Base-by-base conservation (phyloP, 345 rosid genomes). In the Syzygium jambos region DNA sequence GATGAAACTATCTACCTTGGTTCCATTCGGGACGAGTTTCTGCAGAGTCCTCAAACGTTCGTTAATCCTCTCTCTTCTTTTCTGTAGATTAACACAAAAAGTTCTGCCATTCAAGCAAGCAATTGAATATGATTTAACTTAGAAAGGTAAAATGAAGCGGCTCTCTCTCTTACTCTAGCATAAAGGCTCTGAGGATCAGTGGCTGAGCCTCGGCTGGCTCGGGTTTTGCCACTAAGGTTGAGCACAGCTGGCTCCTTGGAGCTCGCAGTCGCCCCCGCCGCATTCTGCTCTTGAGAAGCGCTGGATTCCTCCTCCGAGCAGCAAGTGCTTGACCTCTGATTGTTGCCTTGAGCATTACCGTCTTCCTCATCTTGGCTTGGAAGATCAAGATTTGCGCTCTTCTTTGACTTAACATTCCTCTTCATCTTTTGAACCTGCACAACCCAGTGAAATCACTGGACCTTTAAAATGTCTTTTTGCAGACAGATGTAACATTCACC, bases 151-250 rank as follows among this genome's bases (percentile, higher is more conserved):
- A 68, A 9, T 68, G 80, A 68, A 11, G 80, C 11, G 46, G 49
- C 80, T 73, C 52, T 16, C 22, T 5, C 46, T 30, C 41, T 87
- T 92, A 95, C 98, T 93, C 98, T 94, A 52, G 98, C 98, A 65
- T 95, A 96, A 46, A 96, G 94, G 92, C 97, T 94, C 89, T 96
- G 98, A 51, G 98, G 98, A 91, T 96, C 98, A 1, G 98, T 94
- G 49, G 98, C 98, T 2, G 95, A 93, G 19, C 98, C 98, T 51
- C 95, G 93, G 78, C 95, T 91, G 46, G 99, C 99, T 86, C 97
- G 93, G 46, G 95, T 89, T 89, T 94, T 94, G 73, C 97, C 94
- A 53, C 89, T 93, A 43, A 88, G 90, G 90, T 95, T 95, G 29
- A 92, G 91, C 27, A 92, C 91, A 49, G 87, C 38, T 1, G 90